Conservation (phyloP, 345 rosid genomes). For the Clarkia xantiana region DNA sequence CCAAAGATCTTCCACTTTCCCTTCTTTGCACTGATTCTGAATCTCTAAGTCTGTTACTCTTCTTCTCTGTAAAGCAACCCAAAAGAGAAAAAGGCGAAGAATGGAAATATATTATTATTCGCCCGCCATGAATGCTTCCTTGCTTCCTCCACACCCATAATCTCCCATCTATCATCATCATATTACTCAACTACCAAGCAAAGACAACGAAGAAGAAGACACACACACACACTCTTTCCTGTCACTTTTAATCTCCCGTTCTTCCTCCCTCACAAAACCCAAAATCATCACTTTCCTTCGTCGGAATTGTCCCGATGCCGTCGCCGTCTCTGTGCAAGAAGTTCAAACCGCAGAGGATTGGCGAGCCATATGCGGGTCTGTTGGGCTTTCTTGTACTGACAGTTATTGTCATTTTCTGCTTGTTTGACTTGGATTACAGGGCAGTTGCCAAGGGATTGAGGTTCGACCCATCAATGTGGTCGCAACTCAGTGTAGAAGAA, state of each 20-base stretch:
- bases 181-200: conserved; percentile 8
- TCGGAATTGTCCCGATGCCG: not conserved
- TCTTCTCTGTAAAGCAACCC: conserved; percentile 1
- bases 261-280: not conserved
- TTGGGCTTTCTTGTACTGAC: conserved; percentile 7
- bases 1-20: too few species aligned
- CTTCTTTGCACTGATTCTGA: not conserved
- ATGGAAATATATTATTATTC: conserved; percentile 1
- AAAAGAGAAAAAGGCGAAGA: not conserved
- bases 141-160: conserved; percentile 11
- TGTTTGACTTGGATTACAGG: conserved; percentile 4
- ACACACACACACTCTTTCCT: not conserved
- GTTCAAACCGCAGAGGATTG: conserved; percentile 7
- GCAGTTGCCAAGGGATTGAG: not conserved
- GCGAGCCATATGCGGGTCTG: conserved; percentile 6
- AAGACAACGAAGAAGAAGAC: conserved; percentile 4
- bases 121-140: conserved; percentile 11
- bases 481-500: conserved; percentile 3
- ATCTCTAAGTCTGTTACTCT: too few species aligned
- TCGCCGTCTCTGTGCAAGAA: conserved; percentile 3
- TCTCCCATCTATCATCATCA: not conserved
- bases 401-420: conserved; percentile 5
- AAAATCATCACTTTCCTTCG: not conserved
- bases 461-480: conserved; percentile 4
- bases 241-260: not conserved